Evolutionary conservation across 768 basidiomycete species (phyloP).

Genomic region (Dendrothele bispora): DNA sequence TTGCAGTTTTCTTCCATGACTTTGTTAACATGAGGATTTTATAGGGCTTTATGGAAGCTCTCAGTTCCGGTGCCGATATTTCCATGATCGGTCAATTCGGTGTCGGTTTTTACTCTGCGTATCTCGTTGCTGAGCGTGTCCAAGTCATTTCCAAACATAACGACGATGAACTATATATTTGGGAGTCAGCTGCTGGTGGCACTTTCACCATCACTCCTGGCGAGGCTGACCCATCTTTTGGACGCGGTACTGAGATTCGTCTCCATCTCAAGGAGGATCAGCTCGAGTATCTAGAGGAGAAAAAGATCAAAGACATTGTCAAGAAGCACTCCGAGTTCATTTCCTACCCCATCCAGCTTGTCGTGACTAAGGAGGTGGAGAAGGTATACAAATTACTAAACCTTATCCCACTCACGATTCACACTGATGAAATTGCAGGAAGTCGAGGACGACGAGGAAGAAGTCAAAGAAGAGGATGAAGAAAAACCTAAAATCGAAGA

Average conservation of each 20-base stretch:
- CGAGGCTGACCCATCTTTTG: slow-evolving; percentile 84
- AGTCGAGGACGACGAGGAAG: slow-evolving; percentile 81
- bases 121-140: slow-evolving; percentile 98
- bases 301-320: slow-evolving; percentile 98
- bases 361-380: slow-evolving; percentile 98
- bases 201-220: slow-evolving; percentile 99
- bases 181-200: slow-evolving; percentile 99
- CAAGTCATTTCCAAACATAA: slow-evolving; percentile 99
- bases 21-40: slow-evolving; percentile 7
- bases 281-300: slow-evolving; percentile 98
- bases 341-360: slow-evolving; percentile 98
- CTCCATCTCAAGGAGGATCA: slow-evolving; percentile 98
- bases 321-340: slow-evolving; percentile 99
- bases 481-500: slow-evolving; percentile 81
- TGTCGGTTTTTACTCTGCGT: slow-evolving; percentile 99
- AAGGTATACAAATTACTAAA: slow-evolving; percentile 63
- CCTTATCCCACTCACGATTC: neutral
- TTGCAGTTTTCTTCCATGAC: slow-evolving; percentile 6
- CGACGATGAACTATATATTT: slow-evolving; percentile 99
- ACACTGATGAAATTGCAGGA: slow-evolving; percentile 49
- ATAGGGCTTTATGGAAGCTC: slow-evolving; percentile 99
- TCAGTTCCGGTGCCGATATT: slow-evolving; percentile 84
- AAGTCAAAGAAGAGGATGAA: slow-evolving; percentile 69
- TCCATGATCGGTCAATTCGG: slow-evolving; percentile 99
- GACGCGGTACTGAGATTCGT: slow-evolving; percentile 91